Evolutionary conservation across 306 rosid species (phyloP), one percentile per base, ranked within the genome.

Genomic region (Rosa rugosa): DNA sequence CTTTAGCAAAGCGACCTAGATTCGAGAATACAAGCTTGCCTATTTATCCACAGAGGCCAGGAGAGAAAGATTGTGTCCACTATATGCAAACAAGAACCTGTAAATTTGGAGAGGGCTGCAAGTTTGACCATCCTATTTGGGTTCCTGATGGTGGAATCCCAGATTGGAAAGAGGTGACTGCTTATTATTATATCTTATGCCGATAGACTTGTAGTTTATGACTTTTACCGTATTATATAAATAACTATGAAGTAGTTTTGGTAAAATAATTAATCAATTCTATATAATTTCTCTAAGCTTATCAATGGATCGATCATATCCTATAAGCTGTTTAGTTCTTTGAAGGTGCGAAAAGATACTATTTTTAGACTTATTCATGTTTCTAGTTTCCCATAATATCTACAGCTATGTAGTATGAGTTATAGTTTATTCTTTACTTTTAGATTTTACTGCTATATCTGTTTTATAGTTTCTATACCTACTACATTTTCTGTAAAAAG

Each of bases 111-210:
- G 97, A 95, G 60, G 84, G 84, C 96, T 95, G 99, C 99, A 95
- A 86, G 86, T 95, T 89, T 92, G 99, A 95, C 90, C 99, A 95
- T 91, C 99, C 99, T 92, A 85, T 91, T 91, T 95, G 99, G 99
- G 99, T 95, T 92, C 99, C 99, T 73, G 99, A 92, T 80, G 98
- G 99, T 87, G 99, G 99, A 95, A 95, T 95, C 86, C 98, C 96
- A 87, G 96, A 92, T 89, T 95, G 99, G 99, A 95, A 95, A 95
- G 99, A 95, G 97, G 99, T 95, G 99, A 95, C 89, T 62, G 81
- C 89, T 94, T 91, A 73, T 79, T 87, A 76, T 79, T 81, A 87
- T 88, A 84, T 76, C 86, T 77, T 82, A 80, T 89, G 76, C 83
- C 87, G 85, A 75, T 79, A 65, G 17, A 65, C 70, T 34, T 45